Conservation (phyloP, 495 filamentous ascomycete genomes). For the Penicillium parvum region DNA sequence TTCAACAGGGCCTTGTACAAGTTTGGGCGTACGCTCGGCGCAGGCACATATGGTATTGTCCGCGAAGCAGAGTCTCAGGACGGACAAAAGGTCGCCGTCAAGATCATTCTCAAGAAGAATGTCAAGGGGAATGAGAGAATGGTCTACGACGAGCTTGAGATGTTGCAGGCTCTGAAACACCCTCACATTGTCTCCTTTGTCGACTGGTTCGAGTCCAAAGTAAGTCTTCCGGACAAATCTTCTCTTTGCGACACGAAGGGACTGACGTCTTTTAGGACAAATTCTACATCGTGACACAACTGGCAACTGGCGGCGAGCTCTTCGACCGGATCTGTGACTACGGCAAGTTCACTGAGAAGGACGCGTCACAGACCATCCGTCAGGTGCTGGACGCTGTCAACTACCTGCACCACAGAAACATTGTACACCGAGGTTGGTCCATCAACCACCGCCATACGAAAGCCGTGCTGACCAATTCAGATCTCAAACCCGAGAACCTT, state of each 20-base stretch:
- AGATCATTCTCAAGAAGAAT: slow-evolving; percentile 99
- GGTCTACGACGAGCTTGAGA: slow-evolving; percentile 94
- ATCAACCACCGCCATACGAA: background rate
- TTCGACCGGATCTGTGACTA: slow-evolving; percentile 99
- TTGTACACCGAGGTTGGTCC: slow-evolving; percentile 84
- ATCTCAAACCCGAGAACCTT: slow-evolving; percentile 97
- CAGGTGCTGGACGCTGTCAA: slow-evolving; percentile 93
- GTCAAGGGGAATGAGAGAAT: slow-evolving; percentile 97
- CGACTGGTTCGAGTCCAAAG: slow-evolving; percentile 98
- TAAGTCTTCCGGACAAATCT: slow-evolving; percentile 11
- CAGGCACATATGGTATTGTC: slow-evolving; percentile 97
- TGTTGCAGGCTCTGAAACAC: slow-evolving; percentile 86
- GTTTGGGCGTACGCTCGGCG: slow-evolving; percentile 90
- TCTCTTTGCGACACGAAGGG: background rate
- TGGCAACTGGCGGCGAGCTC: slow-evolving; percentile 93
- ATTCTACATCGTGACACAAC: slow-evolving; percentile 98
- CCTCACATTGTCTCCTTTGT: slow-evolving; percentile 96
- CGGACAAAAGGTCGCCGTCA: slow-evolving; percentile 86
- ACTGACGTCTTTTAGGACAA: slow-evolving; percentile 67
- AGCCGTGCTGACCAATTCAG: slow-evolving; percentile 40
- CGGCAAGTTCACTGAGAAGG: slow-evolving; percentile 98
- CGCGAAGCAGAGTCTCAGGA: slow-evolving; percentile 78
- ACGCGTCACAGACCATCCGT: slow-evolving; percentile 92
- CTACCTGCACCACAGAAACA: slow-evolving; percentile 91
- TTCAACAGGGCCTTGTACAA: slow-evolving; percentile 69